Evolutionary conservation across 768 basidiomycete species (phyloP).

Genomic region (Leccinum incarnatum): DNA sequence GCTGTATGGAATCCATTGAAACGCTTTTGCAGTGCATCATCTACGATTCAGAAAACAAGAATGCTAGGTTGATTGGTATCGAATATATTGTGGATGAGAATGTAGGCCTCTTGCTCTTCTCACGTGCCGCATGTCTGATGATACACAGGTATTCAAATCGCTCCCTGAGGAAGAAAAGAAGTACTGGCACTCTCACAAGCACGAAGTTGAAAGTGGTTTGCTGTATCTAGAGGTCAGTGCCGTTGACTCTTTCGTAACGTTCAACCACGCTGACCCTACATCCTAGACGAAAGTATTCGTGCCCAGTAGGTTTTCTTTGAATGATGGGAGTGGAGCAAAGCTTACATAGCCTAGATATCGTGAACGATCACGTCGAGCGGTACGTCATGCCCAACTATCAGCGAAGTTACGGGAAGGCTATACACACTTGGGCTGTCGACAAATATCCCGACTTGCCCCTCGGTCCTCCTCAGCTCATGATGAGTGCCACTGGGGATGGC

Average conservation of each 20-base stretch:
- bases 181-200: constrained; percentile 55
- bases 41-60: constrained; percentile 40
- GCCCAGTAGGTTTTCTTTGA: constrained; percentile 17
- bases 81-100: constrained; percentile 51
- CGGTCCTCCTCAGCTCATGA: constrained; percentile 48
- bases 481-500: constrained; percentile 39
- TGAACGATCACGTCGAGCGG: constrained; percentile 37
- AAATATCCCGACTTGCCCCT: constrained; percentile 40
- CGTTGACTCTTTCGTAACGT: not conserved
- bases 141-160: constrained; percentile 32
- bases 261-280: not conserved
- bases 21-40: constrained; percentile 38
- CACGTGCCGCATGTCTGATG: not conserved
- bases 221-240: constrained; percentile 31
- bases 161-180: constrained; percentile 46
- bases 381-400: constrained; percentile 44
- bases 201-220: constrained; percentile 39
- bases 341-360: constrained; percentile 15
- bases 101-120: not conserved
- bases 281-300: constrained; percentile 24
- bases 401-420: constrained; percentile 46
- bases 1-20: constrained; percentile 27
- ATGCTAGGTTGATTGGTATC: constrained; percentile 50
- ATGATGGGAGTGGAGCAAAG: not conserved
- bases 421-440: constrained; percentile 40